Percentiles rank a stretch among this genome's conserved stretches.
phyloP scores from a whole-genome alignment of 2,329 filamentous ascomycete species.

The Tolypocladium pustulatum region DNA sequence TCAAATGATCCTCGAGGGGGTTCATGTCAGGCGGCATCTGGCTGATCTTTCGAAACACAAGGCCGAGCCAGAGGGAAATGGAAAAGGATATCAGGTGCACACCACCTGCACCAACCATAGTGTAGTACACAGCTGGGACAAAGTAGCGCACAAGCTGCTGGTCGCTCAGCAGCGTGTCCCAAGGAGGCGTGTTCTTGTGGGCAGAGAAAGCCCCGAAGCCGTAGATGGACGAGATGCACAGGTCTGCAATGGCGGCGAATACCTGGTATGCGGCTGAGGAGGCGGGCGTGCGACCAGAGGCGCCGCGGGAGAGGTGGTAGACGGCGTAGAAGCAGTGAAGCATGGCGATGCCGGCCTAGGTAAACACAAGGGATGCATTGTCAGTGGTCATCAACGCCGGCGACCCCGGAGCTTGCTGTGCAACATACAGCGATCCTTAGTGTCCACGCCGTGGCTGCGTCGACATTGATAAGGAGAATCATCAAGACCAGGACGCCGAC shows the following conservation, averaged over 20 bases:
- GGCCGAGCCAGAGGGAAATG: constrained; percentile 63
- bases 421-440: constrained; percentile 62
- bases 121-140: constrained; percentile 57
- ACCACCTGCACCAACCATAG: constrained; percentile 50
- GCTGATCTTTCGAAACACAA: constrained; percentile 74
- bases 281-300: constrained; percentile 60
- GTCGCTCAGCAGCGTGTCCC: constrained; percentile 58
- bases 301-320: constrained; percentile 65
- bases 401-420: neutral
- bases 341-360: constrained; percentile 63
- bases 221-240: constrained; percentile 43
- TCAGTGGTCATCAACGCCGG: neutral
- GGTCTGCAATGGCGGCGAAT: constrained; percentile 67
- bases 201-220: constrained; percentile 40
- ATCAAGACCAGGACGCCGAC: constrained; percentile 63
- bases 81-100: constrained; percentile 61
- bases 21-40: constrained; percentile 89
- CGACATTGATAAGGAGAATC: constrained; percentile 63
- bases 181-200: constrained; percentile 35
- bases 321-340: constrained; percentile 66
- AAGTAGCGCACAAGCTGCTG: constrained; percentile 47
- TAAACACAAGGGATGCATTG: too few species aligned
- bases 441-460: constrained; percentile 59
- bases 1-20: constrained; percentile 77
- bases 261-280: constrained; percentile 85